phyloP scores from a whole-genome alignment of 2,329 filamentous ascomycete species.

The Claviceps paspali region DNA sequence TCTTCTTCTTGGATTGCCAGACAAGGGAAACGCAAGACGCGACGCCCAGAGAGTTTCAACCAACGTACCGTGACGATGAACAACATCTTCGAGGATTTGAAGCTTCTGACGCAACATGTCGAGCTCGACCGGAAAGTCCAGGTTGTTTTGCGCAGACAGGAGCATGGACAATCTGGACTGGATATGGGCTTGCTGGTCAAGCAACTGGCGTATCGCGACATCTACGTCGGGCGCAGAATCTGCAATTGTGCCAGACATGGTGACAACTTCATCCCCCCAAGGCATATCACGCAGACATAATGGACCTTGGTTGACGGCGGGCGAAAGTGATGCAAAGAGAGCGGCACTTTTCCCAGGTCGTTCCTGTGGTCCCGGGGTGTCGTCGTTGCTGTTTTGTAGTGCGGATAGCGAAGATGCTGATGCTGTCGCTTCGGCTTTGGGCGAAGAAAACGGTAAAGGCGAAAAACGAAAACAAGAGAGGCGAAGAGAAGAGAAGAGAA shows the following conservation, averaged over 20 bases:
- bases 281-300: slow-evolving; percentile 3
- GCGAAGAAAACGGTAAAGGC: too few relatives aligned
- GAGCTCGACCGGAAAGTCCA: slow-evolving; percentile 33
- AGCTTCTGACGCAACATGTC: slow-evolving; percentile 41
- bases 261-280: slow-evolving; percentile 5
- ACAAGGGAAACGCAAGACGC: too few relatives aligned
- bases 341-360: not conserved
- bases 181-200: slow-evolving; percentile 38
- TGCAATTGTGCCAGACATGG: slow-evolving; percentile 5
- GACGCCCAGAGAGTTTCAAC: too few relatives aligned
- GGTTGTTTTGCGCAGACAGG: slow-evolving; percentile 30
- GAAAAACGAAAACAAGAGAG: too few relatives aligned
- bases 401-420: not conserved
- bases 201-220: slow-evolving; percentile 21
- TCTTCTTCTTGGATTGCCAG: too few relatives aligned
- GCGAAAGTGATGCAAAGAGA: not conserved
- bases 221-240: slow-evolving; percentile 12
- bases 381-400: not conserved
- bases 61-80: slow-evolving; percentile 31
- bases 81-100: slow-evolving; percentile 31
- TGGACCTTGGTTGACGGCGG: not conserved
- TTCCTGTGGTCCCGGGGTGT: not conserved
- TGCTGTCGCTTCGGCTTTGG: too few relatives aligned
- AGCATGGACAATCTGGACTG: slow-evolving; percentile 33
- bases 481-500: too few relatives aligned